These are phyloP conservation scores for Alternaria burnsii DNA, from an alignment of 2,329 filamentous ascomycete species.

Conservation along the genomic window DNA sequence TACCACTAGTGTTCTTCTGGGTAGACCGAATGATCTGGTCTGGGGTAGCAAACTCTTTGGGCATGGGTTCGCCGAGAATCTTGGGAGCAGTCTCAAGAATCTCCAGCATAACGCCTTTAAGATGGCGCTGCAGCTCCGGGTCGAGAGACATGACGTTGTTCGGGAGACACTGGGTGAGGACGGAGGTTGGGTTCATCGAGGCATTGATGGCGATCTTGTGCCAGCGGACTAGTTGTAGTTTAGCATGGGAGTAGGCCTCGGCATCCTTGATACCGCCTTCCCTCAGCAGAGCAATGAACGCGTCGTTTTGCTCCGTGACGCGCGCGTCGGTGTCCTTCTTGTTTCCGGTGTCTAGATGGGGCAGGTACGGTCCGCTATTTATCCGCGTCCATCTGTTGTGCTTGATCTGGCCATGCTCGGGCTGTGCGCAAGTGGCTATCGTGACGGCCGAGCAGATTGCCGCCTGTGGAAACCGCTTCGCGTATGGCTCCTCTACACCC, in stretches of 20 bases:
- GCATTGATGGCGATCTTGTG: constrained; percentile 82
- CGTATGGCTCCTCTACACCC: constrained; percentile 74
- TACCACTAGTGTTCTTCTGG: constrained; percentile 68
- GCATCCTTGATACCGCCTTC: constrained; percentile 73
- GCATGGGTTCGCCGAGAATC: constrained; percentile 69
- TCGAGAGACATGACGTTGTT: constrained; percentile 74
- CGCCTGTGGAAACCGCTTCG: constrained; percentile 66
- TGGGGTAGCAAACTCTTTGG: constrained; percentile 66
- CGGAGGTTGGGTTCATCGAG: constrained; percentile 76
- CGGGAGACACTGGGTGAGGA: constrained; percentile 69
- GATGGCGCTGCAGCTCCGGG: constrained; percentile 67
- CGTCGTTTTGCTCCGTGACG: constrained; percentile 56
- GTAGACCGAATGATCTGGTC: constrained; percentile 71
- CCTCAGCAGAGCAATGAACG: constrained; percentile 64
- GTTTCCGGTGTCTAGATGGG: constrained; percentile 53
- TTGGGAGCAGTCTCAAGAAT: constrained; percentile 70
- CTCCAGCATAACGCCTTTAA: constrained; percentile 74
- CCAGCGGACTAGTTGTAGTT: constrained; percentile 75
- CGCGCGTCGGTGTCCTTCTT: constrained; percentile 33
- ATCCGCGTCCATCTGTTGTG: constrained; percentile 80
- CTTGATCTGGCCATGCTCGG: constrained; percentile 67
- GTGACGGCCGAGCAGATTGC: constrained; percentile 74
- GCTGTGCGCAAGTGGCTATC: constrained; percentile 73
- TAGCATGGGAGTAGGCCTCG: constrained; percentile 69
- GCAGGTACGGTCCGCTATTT: constrained; percentile 72